Evolutionary conservation across 2,329 filamentous ascomycete genomes (phyloP).

Genomic region (Hypomyces rosellus): DNA sequence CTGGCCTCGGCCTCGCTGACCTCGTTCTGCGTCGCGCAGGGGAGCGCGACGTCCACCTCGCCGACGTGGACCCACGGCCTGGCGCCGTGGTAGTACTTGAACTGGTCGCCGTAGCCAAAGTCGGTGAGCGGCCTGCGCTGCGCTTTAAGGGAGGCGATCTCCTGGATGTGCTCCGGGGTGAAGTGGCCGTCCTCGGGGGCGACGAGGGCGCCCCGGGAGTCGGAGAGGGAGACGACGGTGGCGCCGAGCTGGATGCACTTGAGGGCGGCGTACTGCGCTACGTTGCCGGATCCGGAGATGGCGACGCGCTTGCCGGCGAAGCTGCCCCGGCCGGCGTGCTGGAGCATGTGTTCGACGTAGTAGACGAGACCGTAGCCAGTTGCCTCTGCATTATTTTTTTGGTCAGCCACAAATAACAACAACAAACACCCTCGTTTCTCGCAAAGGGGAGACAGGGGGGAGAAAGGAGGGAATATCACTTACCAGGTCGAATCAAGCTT

Average conservation of each 20-base stretch:
- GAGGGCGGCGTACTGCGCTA: constrained; percentile 93
- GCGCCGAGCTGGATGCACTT: constrained; percentile 95
- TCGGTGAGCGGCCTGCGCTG: constrained; percentile 75
- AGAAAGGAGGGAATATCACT: too few species aligned
- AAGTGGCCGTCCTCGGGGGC: constrained; percentile 65
- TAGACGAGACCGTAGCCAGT: constrained; percentile 96
- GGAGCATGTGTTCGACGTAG: constrained; percentile 94
- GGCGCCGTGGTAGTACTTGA: constrained; percentile 80
- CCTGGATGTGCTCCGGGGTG: constrained; percentile 69
- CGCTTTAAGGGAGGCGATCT: constrained; percentile 81
- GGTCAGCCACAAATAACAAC: background rate
- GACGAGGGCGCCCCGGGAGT: constrained; percentile 81
- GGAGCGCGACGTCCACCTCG: constrained; percentile 84
- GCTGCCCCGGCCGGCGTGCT: constrained; percentile 77
- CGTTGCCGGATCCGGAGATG: constrained; percentile 95
- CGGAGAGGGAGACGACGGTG: constrained; percentile 85
- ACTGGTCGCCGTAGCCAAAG: constrained; percentile 58
- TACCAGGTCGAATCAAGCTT: constrained; percentile 75
- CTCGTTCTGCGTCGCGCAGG: constrained; percentile 96
- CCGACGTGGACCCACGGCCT: constrained; percentile 89
- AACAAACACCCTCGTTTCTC: background rate
- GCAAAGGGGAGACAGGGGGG: background rate
- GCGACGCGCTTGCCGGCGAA: constrained; percentile 91
- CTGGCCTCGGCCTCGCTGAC: constrained; percentile 86
- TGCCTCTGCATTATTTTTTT: constrained; percentile 53